These are phyloP conservation scores for Micromonas commoda DNA, from an alignment of 139 green algal genomes.

Conservation along the genomic window DNA sequence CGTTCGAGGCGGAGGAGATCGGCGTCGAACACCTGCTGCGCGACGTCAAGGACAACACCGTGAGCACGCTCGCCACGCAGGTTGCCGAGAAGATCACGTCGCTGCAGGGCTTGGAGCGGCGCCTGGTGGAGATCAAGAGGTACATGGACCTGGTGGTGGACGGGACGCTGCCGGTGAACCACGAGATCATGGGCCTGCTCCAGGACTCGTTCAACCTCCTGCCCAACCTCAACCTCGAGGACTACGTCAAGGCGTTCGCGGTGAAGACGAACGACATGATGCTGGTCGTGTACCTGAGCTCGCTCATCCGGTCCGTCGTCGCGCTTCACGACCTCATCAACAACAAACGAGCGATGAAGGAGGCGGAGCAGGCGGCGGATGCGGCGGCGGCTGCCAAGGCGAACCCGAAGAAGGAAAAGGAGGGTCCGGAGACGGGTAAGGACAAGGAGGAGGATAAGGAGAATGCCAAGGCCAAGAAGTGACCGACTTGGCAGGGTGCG, in stretches of 20 bases:
- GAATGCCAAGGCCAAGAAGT: not conserved
- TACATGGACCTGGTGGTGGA: slow-evolving; percentile 82
- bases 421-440: not conserved
- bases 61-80: slow-evolving; percentile 72
- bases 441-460: not conserved
- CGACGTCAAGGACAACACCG: slow-evolving; percentile 86
- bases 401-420: not conserved
- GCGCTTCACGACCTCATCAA: slow-evolving; percentile 97
- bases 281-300: slow-evolving; percentile 87
- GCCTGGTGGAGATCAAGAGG: slow-evolving; percentile 57
- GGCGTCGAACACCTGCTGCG: slow-evolving; percentile 96
- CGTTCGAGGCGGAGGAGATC: slow-evolving; percentile 94
- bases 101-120: slow-evolving; percentile 47
- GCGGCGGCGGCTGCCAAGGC: not conserved
- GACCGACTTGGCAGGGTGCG: not conserved
- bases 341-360: slow-evolving; percentile 71
- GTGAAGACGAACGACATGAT: slow-evolving; percentile 99
- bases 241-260: slow-evolving; percentile 61
- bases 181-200: slow-evolving; percentile 92
- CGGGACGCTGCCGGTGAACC: slow-evolving; percentile 83
- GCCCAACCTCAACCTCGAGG: slow-evolving; percentile 87
- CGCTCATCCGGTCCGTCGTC: slow-evolving; percentile 80
- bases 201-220: slow-evolving; percentile 97
- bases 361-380: not conserved
- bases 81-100: slow-evolving; percentile 40